A percentile compares a stretch with the other conserved stretches of the same genome.
Evolutionary conservation across 1,139 yeast genomes (phyloP).

Genomic region (Entelexis paramagnoliae): DNA sequence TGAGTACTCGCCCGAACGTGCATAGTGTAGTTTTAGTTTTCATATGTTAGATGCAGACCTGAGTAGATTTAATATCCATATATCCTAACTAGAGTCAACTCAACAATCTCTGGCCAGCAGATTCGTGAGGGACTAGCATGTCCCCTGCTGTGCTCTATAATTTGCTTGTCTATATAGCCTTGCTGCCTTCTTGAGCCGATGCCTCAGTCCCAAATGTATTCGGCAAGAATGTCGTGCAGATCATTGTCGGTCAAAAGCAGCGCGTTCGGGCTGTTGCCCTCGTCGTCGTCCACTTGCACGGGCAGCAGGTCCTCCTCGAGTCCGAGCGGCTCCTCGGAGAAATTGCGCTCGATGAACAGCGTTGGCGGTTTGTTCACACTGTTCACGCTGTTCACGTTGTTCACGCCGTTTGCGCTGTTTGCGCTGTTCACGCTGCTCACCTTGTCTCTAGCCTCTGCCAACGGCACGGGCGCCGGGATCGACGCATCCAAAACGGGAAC

Average conservation of each 20-base stretch:
- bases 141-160: no score
- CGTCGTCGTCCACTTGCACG: neutral
- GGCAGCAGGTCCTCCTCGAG: constrained; percentile 15
- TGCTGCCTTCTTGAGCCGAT: no score
- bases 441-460: neutral
- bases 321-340: constrained; percentile 14
- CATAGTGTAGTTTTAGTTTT: neutral
- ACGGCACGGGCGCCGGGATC: neutral
- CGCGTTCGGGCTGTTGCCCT: neutral
- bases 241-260: constrained; percentile 10
- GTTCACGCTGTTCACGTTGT: neutral
- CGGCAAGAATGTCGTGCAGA: constrained; percentile 17
- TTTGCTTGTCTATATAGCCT: no score
- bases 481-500: constrained; percentile 12
- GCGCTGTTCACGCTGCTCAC: neutral
- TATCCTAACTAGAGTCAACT: no score
- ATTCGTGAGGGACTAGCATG: no score
- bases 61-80: neutral
- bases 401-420: no score
- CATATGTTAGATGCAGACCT: neutral
- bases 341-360: neutral
- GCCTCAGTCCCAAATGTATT: constrained; percentile 13
- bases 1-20: constrained; percentile 1
- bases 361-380: neutral
- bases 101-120: no score